Conservation (phyloP, 345 rosid genomes). For the Psidium guajava region DNA sequence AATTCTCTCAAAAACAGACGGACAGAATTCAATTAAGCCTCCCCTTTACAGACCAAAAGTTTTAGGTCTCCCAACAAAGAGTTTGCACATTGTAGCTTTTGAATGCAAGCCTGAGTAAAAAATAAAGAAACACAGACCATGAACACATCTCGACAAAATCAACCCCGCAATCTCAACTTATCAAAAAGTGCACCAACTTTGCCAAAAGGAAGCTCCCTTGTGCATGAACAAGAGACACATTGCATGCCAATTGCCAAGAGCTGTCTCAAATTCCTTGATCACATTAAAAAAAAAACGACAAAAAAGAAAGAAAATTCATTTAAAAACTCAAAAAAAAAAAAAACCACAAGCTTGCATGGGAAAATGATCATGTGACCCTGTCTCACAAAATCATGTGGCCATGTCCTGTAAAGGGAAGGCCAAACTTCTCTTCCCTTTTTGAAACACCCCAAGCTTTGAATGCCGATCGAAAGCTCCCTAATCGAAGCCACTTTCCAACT, state of each 20-base stretch:
- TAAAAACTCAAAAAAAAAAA: not conserved
- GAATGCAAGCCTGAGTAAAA: too few relatives aligned
- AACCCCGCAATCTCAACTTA: not conserved
- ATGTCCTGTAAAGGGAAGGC: not conserved
- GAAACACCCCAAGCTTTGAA: not conserved
- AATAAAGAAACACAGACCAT: not conserved
- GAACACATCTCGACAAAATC: not conserved
- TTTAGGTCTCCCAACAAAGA: too few relatives aligned
- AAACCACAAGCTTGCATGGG: not conserved
- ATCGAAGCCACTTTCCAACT: not conserved
- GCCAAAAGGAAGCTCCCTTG: not conserved
- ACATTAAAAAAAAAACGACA: not conserved
- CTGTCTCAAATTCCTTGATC: not conserved
- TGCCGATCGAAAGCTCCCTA: not conserved
- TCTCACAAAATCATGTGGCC: conserved; percentile 2
- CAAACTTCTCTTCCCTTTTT: not conserved
- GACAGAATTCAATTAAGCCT: too few relatives aligned
- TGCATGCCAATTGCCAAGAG: not conserved
- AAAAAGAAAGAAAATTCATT: not conserved
- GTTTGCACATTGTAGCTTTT: too few relatives aligned
- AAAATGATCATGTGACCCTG: conserved; percentile 4
- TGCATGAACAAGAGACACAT: not conserved
- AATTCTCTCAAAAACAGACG: too few relatives aligned
- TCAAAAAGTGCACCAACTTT: not conserved
- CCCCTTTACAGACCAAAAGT: too few relatives aligned